These are phyloP conservation scores for Penicillium silybi DNA, from an alignment of 495 filamentous ascomycete species.

Conservation along the genomic window DNA sequence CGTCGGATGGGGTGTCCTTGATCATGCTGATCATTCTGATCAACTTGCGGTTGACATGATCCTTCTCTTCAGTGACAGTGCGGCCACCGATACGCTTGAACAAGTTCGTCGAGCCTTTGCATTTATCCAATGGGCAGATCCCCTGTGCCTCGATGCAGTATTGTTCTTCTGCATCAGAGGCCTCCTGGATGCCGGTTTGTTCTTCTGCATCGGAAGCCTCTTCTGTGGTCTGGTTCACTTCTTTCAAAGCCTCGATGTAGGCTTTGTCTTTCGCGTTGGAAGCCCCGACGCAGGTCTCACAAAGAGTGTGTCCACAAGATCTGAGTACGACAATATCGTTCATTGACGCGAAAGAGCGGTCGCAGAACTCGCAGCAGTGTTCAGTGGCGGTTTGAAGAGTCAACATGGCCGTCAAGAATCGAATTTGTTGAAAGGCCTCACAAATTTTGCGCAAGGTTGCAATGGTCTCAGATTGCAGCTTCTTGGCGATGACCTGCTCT, in stretches of 20 bases:
- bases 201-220: too few species aligned
- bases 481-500: conserved; percentile 5
- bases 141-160: not conserved
- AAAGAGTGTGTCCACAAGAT: not conserved
- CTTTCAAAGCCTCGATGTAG: not conserved
- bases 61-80: conserved; percentile 28
- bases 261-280: not conserved
- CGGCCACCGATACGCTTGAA: conserved; percentile 35
- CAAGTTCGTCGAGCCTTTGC: conserved; percentile 22
- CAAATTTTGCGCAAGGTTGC: conserved; percentile 14
- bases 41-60: conserved; percentile 40
- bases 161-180: too few species aligned
- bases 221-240: too few species aligned
- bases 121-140: conserved; percentile 28
- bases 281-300: not conserved
- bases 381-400: conserved; percentile 19
- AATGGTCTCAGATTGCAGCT: not conserved
- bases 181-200: too few species aligned
- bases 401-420: conserved; percentile 26
- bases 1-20: conserved; percentile 33
- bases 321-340: not conserved
- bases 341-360: not conserved
- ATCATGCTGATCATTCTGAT: conserved; percentile 45
- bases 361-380: conserved; percentile 29
- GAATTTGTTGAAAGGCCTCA: conserved; percentile 27